Evolutionary conservation across 176 grass and related monocot genomes (phyloP), one percentile per base, ranked within the genome.

Genomic region (Avena sativa): DNA sequence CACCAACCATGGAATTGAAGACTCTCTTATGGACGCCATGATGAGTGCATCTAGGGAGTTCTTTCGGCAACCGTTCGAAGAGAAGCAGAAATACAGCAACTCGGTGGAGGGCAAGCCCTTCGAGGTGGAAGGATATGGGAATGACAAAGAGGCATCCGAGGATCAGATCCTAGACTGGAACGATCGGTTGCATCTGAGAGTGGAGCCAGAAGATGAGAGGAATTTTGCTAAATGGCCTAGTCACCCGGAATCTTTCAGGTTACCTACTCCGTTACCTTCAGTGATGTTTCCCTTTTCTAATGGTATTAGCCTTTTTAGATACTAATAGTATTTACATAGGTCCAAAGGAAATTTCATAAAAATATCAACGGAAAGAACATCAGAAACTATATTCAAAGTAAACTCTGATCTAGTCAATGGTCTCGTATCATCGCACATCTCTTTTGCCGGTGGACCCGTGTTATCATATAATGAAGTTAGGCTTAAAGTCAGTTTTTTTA

Each of bases 171-270:
- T 74, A 2, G 47, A 74, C 71, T 74, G 71, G 71, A 26, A 8
- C 46, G 71, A 74, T 14, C 71, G 71, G 44, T 9, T 74, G 71
- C 71, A 50, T 50, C 71, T 74, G 46, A 50, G 12, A 9, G 6
- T 74, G 71, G 71, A 74, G 71, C 71, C 71, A 7, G 71, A 25
- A 26, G 46, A 3, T 0, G n/a, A 50, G 46, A 74, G 71, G 46
- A 74, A 74, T 23, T 74, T 50, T 23, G 6, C 71, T 2, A 50
- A 25, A 48, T 74, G 71, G 71, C 71, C 71, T 4, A 50, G 12
- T 50, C 46, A 50, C 12, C 71, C 71, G 12, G 71, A 74, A 16
- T 74, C 71, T 74, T 74, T 74, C 71, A 74, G 71, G 71, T 50
- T 74, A 49, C 12, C 44, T 74, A 49, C n/a, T 50, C 6, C 71